phyloP scores from a whole-genome alignment of 352 stramenopile genomes.

The Phytophthora ohioensis region DNA sequence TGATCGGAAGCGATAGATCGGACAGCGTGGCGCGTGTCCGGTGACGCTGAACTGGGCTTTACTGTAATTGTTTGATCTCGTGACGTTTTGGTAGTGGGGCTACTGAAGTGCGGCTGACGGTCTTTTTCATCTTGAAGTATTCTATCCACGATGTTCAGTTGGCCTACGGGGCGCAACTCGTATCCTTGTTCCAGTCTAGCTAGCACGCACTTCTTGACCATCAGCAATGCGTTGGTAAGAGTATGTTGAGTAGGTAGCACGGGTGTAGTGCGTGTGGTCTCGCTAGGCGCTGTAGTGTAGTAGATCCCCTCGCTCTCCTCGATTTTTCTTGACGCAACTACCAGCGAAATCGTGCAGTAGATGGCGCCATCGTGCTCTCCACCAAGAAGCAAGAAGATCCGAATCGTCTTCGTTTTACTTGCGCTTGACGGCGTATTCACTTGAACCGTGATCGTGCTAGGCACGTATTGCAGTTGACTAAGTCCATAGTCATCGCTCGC shows the following conservation, averaged over 20 bases:
- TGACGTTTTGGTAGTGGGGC: not conserved
- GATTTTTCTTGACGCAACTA: slow-evolving; percentile 31
- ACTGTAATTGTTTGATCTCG: not conserved
- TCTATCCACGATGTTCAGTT: slow-evolving; percentile 31
- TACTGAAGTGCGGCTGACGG: slow-evolving; percentile 23
- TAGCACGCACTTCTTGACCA: slow-evolving; percentile 45
- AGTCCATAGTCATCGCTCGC: too few relatives aligned
- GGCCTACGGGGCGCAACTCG: slow-evolving; percentile 20
- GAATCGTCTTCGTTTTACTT: slow-evolving; percentile 21
- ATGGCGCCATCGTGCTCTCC: slow-evolving; percentile 53
- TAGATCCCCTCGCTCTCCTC: slow-evolving; percentile 37
- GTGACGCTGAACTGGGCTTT: not conserved
- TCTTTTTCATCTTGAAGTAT: slow-evolving; percentile 15
- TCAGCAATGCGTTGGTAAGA: slow-evolving; percentile 32
- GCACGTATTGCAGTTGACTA: too few relatives aligned
- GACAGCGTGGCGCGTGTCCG: not conserved
- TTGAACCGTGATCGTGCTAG: not conserved
- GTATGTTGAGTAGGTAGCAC: slow-evolving; percentile 34
- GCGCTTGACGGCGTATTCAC: slow-evolving; percentile 6
- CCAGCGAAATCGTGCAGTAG: slow-evolving; percentile 33
- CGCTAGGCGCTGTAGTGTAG: slow-evolving; percentile 27
- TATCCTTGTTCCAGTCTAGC: slow-evolving; percentile 31
- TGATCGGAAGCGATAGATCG: too few relatives aligned
- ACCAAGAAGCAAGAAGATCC: slow-evolving; percentile 43
- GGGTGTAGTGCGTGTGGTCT: slow-evolving; percentile 14